Evolutionary conservation across 441 rosid genomes (phyloP).

Genomic region (Mallotus japonicus): DNA sequence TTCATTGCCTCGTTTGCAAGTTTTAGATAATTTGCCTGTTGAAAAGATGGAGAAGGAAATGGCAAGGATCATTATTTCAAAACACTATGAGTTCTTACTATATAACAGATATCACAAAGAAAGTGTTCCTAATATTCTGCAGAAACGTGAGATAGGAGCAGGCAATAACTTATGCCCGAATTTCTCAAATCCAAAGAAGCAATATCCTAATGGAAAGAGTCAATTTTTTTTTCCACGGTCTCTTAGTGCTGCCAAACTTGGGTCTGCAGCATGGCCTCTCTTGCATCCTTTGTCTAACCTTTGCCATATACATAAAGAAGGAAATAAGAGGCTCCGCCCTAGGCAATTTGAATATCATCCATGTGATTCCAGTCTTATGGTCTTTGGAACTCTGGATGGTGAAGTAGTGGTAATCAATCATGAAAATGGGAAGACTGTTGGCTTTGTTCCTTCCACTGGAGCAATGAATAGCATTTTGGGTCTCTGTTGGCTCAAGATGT

Average conservation of each 20-base stretch:
- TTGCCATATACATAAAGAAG: constrained; percentile 35
- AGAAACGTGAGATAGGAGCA: constrained; percentile 69
- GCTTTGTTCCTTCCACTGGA: constrained; percentile 69
- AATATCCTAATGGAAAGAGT: constrained; percentile 40
- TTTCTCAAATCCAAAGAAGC: constrained; percentile 32
- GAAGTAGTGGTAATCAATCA: constrained; percentile 84
- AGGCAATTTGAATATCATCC: constrained; percentile 99
- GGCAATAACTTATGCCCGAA: constrained; percentile 28
- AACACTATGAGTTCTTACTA: constrained; percentile 70
- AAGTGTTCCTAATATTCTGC: constrained; percentile 58
- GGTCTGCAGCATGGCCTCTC: constrained; percentile 72
- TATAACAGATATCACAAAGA: constrained; percentile 65
- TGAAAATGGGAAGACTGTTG: constrained; percentile 67
- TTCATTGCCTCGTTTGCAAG: constrained; percentile 68
- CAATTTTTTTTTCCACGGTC: constrained; percentile 59
- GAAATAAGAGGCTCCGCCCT: constrained; percentile 56
- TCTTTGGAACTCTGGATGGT: constrained; percentile 88
- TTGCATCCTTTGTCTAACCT: constrained; percentile 57
- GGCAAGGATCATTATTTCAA: constrained; percentile 48
- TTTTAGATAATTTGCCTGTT: constrained; percentile 68
- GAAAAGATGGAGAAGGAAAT: constrained; percentile 64
- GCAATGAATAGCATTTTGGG: constrained; percentile 82
- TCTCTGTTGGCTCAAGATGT: constrained; percentile 89
- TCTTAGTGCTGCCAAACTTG: constrained; percentile 84
- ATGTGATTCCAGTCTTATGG: constrained; percentile 69